Evolutionary conservation across 805 yeast species (phyloP), one percentile per base, ranked within the genome.

Genomic region (Cephaloascus fragrans): DNA sequence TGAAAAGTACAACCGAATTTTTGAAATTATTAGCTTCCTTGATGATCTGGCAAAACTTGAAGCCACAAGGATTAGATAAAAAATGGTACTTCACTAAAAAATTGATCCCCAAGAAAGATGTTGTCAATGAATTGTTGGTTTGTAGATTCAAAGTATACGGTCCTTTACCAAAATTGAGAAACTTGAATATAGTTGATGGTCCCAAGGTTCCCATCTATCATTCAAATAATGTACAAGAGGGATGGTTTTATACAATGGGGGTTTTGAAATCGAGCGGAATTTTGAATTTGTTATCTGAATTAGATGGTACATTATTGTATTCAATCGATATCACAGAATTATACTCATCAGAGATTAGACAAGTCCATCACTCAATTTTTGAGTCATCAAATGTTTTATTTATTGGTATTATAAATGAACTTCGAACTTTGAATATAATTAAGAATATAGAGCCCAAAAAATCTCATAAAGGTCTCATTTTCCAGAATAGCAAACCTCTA

Each of bases 201-300:
- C 63, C 64, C 2, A 56, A 47, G 35, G 70, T 67, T 16, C 72
- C 70, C 2, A 41, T 50, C 5, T 55, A 55, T 39, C 55, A 39
- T 26, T 38, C 50, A 41, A 39, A 44, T 49, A 36, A 9, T 61
- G 19, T 39, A 34, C 53, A 59, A 18, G 84, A 77, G 49, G 78
- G 78, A 3, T 83, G 90, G 90, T 81, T 81, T 50, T 69, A 67
- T 38, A 75, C 83, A 1, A 80, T 78, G 80, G 88, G 84, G 0
- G 80, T 77, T 15, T 51, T 83, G 33, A 75, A 74, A 50, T 71
- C 82, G 1, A 68, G 77, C 48, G 93, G 93, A 3, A 51, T 61
- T 3, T 57, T 83, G 26, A 76, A 82, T 45, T 55, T 83, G 36
- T 58, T 80, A 15, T 60, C 74, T 28, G 86, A 80, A 51, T 65